A percentile compares a stretch with the other conserved stretches of the same genome.
Evolutionary conservation across 495 filamentous ascomycete species (phyloP).

Genomic region (Glonium stellatum): DNA sequence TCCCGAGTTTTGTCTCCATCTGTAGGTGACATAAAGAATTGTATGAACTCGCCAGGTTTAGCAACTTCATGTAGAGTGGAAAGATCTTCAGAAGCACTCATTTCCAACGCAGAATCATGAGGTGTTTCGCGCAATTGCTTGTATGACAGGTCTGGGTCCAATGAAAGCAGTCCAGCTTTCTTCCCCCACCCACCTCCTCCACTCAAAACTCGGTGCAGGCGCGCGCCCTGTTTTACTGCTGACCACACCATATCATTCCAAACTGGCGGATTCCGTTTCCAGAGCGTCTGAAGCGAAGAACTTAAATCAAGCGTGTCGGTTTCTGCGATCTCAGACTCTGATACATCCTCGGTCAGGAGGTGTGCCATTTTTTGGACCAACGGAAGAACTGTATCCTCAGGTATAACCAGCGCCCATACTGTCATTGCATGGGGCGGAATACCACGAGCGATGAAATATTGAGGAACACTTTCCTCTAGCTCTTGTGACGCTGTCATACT

Average conservation of each 20-base stretch:
- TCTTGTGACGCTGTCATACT: slow-evolving; percentile 66
- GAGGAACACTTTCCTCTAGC: slow-evolving; percentile 59
- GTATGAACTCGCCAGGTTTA: slow-evolving; percentile 22
- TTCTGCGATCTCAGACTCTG: background rate
- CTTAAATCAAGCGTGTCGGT: background rate
- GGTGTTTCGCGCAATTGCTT: background rate
- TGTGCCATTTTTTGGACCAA: background rate
- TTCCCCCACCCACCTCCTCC: slow-evolving; percentile 88
- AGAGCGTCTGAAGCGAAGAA: slow-evolving; percentile 5
- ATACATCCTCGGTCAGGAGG: too few relatives aligned
- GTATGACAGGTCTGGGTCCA: slow-evolving; percentile 59
- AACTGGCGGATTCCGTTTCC: slow-evolving; percentile 13
- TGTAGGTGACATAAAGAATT: slow-evolving; percentile 20
- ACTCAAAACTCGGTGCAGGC: slow-evolving; percentile 49
- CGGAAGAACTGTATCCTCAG: background rate
- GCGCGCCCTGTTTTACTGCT: slow-evolving; percentile 20
- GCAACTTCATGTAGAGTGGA: slow-evolving; percentile 21
- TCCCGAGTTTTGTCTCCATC: background rate
- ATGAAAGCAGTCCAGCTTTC: slow-evolving; percentile 74
- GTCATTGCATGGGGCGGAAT: slow-evolving; percentile 47
- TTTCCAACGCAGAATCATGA: background rate
- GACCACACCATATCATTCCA: slow-evolving; percentile 13
- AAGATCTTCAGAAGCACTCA: slow-evolving; percentile 7
- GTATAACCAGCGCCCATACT: slow-evolving; percentile 68
- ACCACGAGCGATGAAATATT: slow-evolving; percentile 45